phyloP scores from a whole-genome alignment of 2,329 filamentous ascomycete species.

The Eurotiales sp. region DNA sequence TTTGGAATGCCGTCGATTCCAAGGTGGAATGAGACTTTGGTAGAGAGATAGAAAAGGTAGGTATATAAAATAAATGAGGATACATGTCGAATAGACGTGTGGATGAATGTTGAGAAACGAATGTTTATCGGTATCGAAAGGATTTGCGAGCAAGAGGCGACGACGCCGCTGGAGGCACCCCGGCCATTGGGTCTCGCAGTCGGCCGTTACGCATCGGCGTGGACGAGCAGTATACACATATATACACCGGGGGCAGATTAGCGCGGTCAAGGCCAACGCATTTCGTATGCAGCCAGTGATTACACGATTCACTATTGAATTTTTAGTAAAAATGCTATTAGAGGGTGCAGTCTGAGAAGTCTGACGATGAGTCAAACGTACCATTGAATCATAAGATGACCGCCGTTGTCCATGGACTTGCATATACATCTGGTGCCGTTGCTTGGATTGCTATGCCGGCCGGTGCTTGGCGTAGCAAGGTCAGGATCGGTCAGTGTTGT shows the following conservation, averaged over 20 bases:
- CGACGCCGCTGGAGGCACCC: constrained; percentile 29
- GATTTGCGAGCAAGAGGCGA: constrained; percentile 43
- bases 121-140: constrained; percentile 31
- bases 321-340: too few species aligned
- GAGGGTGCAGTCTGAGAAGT: too few species aligned
- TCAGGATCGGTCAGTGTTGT: constrained; percentile 50
- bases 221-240: constrained; percentile 50
- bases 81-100: background rate
- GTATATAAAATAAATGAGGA: background rate
- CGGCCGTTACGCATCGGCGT: constrained; percentile 40
- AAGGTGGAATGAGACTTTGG: background rate
- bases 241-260: constrained; percentile 46
- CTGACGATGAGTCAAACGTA: too few species aligned
- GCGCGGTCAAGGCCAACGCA: constrained; percentile 54
- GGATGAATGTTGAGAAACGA: background rate
- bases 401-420: constrained; percentile 51
- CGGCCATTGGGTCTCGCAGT: constrained; percentile 29
- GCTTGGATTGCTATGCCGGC: constrained; percentile 50
- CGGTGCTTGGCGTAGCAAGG: constrained; percentile 51
- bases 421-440: constrained; percentile 58
- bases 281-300: constrained; percentile 58
- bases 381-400: constrained; percentile 59
- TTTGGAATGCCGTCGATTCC: background rate
- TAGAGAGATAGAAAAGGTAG: background rate
- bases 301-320: constrained; percentile 59